These are phyloP conservation scores for Sclerotinia minor DNA, from an alignment of 2,329 filamentous ascomycete genomes.

Conservation along the genomic window DNA sequence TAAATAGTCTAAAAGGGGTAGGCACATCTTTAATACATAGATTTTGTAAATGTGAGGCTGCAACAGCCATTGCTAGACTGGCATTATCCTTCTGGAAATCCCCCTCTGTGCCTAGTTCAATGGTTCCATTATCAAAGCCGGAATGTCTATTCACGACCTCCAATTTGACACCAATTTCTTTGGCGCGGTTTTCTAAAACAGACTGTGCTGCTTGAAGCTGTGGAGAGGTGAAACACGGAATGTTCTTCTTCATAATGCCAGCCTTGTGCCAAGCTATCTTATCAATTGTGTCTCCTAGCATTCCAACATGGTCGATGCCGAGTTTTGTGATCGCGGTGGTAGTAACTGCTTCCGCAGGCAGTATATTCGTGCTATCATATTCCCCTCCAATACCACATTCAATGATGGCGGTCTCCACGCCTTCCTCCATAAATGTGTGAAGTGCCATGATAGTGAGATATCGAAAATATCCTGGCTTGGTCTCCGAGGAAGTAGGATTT, in stretches of 20 bases:
- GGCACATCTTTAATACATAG: constrained; percentile 37
- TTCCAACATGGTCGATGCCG: constrained; percentile 79
- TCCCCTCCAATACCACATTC: constrained; percentile 95
- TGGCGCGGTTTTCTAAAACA: constrained; percentile 60
- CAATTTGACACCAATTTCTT: constrained; percentile 40
- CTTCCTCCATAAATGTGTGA: constrained; percentile 75
- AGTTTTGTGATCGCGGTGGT: constrained; percentile 76
- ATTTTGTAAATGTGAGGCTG: constrained; percentile 52
- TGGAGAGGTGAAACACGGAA: constrained; percentile 61
- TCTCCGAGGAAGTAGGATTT: constrained; percentile 26
- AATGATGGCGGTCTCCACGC: constrained; percentile 75
- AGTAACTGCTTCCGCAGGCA: constrained; percentile 55
- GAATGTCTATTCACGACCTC: constrained; percentile 35
- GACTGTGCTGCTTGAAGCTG: constrained; percentile 57
- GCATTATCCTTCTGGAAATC: constrained; percentile 60
- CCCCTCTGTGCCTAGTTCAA: constrained; percentile 52
- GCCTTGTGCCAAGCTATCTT: constrained; percentile 92
- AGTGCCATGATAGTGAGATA: constrained; percentile 87
- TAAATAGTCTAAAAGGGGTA: not conserved
- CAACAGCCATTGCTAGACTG: constrained; percentile 56
- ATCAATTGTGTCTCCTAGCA: constrained; percentile 76
- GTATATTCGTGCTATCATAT: constrained; percentile 87
- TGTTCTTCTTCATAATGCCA: constrained; percentile 74
- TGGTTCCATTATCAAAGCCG: constrained; percentile 47
- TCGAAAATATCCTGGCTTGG: constrained; percentile 88